A percentile compares a stretch with the other conserved stretches of the same genome.
These are phyloP conservation scores for Kwoniella pini DNA, from an alignment of 768 basidiomycete species.

Conservation along the genomic window DNA sequence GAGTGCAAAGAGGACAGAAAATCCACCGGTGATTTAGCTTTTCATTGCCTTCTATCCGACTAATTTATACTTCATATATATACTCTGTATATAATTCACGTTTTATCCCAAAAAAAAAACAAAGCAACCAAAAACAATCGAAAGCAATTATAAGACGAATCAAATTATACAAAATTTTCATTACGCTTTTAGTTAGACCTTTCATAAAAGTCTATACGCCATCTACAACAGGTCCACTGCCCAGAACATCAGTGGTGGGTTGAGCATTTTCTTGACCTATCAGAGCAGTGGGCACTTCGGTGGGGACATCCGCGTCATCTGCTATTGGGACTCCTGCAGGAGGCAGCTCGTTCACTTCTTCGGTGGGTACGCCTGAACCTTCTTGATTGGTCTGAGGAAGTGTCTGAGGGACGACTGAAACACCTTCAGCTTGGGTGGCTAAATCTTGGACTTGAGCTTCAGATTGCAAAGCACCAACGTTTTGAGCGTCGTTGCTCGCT, in stretches of 20 bases:
- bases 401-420: conserved; percentile 5
- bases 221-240: neutral
- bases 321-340: conserved; percentile 17
- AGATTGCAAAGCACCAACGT: neutral
- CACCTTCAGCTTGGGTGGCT: conserved; percentile 16
- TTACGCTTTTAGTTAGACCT: no score
- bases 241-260: neutral
- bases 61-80: no score
- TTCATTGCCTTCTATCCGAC: no score
- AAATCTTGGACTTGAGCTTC: conserved; percentile 7
- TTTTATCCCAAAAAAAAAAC: no score
- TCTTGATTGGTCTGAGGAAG: neutral
- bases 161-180: neutral
- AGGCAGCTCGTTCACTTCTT: conserved; percentile 28
- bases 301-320: conserved; percentile 5
- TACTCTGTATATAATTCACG: no score
- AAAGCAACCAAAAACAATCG: no score
- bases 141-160: no score
- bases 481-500: neutral
- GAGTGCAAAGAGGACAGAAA: no score
- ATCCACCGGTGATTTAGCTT: no score
- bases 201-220: neutral
- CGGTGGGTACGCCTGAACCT: conserved; percentile 27
- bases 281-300: neutral
- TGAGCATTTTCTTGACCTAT: neutral